These are phyloP conservation scores for Chloris gayana DNA, from an alignment of 176 grass and related monocot genomes.

Conservation along the genomic window DNA sequence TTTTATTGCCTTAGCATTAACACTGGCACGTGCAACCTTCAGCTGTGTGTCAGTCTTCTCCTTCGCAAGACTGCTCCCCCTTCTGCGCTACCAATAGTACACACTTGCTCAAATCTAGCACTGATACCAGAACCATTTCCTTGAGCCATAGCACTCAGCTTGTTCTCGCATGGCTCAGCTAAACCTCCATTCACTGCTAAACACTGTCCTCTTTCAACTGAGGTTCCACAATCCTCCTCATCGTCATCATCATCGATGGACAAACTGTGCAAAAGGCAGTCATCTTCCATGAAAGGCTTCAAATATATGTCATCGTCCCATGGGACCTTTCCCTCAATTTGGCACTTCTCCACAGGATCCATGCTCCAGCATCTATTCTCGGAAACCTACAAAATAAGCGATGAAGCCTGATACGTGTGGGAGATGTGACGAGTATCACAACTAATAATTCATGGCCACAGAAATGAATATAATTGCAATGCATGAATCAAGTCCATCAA, in stretches of 20 bases:
- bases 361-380: constrained; percentile 76
- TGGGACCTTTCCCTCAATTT: constrained; percentile 46
- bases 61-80: constrained; percentile 19
- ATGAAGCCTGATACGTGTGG: neutral
- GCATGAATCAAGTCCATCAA: neutral
- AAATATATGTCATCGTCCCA: constrained; percentile 75
- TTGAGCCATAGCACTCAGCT: constrained; percentile 1
- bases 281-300: constrained; percentile 85
- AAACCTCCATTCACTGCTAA: constrained; percentile 21
- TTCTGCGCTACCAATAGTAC: constrained; percentile 20
- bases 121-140: constrained; percentile 29
- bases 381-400: constrained; percentile 63
- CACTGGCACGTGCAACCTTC: constrained; percentile 56
- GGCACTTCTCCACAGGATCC: constrained; percentile 34
- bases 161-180: constrained; percentile 10
- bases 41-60: constrained; percentile 54
- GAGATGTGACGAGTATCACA: neutral
- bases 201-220: constrained; percentile 47
- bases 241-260: constrained; percentile 57
- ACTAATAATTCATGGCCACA: neutral
- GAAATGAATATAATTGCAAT: constrained; percentile 17
- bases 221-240: constrained; percentile 36
- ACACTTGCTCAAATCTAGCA: constrained; percentile 37
- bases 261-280: constrained; percentile 82
- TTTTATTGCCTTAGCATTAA: constrained; percentile 65